Evolutionary conservation across 768 basidiomycete species (phyloP).

Genomic region (Sutorius australiensis): DNA sequence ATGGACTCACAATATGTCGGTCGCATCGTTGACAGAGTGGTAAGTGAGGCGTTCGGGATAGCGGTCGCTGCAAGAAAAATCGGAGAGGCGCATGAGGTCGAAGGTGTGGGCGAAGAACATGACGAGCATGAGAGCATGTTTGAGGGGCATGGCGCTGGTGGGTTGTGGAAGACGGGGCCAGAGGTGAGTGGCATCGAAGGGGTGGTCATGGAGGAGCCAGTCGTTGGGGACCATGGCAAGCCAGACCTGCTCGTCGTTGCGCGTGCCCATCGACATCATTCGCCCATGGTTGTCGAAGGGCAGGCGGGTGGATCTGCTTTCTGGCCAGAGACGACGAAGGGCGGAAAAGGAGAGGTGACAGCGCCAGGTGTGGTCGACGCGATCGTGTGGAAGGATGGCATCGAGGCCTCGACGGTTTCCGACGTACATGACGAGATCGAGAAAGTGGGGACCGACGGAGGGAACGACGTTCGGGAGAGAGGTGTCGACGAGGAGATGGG

Average conservation of each 20-base stretch:
- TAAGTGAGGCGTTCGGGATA: too few species aligned
- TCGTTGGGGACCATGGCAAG: too few species aligned
- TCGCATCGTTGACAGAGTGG: too few species aligned
- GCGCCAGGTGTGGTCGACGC: background rate
- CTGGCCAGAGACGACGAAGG: background rate
- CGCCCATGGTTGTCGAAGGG: background rate
- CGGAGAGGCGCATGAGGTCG: background rate
- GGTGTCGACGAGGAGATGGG: background rate
- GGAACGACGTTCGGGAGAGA: background rate
- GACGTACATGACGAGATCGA: conserved; percentile 3
- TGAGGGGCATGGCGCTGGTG: too few species aligned
- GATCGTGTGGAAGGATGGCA: background rate
- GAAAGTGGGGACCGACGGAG: background rate
- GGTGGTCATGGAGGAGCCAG: too few species aligned
- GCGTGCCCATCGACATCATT: background rate
- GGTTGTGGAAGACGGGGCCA: too few species aligned
- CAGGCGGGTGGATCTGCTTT: background rate
- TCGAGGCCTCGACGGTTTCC: background rate
- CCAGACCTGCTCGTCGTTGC: background rate
- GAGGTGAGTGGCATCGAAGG: too few species aligned
- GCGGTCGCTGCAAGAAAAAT: background rate
- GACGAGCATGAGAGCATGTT: too few species aligned
- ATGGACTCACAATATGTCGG: too few species aligned
- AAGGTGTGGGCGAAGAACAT: too few species aligned
- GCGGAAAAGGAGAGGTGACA: background rate